Evolutionary conservation across 176 grass and related monocot species (phyloP), one percentile per base, ranked within the genome.

Genomic region (Musa schizocarpa): DNA sequence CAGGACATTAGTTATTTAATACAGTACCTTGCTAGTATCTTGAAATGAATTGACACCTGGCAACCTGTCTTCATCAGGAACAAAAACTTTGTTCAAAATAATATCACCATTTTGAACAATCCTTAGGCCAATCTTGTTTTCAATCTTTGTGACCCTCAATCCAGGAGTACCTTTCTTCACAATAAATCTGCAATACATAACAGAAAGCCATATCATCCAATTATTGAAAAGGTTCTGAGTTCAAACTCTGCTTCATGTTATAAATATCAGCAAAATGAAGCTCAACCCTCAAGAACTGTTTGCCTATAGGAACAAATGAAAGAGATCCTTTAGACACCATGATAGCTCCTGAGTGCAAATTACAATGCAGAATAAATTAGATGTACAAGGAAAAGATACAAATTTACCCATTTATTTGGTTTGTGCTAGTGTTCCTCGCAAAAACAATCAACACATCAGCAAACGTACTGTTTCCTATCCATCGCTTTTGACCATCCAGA

Each of bases 381-480:
- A 29, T 20, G 84, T 11, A 26, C 52, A 34, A 29, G 19, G 68
- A 50, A 9, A 81, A 62, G 51, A 62, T 22, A 68, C 54, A 48
- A 71, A 59, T 74, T 77, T 96, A 93, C 93, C 90, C 93, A 19
- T 97, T 97, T 63, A 97, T 85, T 77, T 97, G 90, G 69, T 90
- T 90, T 65, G 90, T 97, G 49, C 83, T 85, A 77, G 87, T 82
- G 81, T 92, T 90, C 69, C 93, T 80, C 54, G 90, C 93, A 78
- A 97, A 93, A 81, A 97, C 78, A 53, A 97, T 25, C 69, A 97
- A 80, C 71, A 97, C 54, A 78, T 97, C 87, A 57, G 93, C 93
- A 82, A 97, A 97, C 13, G 93, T 97, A 86, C 93, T 85, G 63
- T 97, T 97, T 76, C 90, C 93, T 75, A 92, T 97, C 93, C 93